A percentile compares a stretch with the other conserved stretches of the same genome.
Conservation (phyloP, 2,329 filamentous ascomycete species). For the Trichophyton mentagrophytes region DNA sequence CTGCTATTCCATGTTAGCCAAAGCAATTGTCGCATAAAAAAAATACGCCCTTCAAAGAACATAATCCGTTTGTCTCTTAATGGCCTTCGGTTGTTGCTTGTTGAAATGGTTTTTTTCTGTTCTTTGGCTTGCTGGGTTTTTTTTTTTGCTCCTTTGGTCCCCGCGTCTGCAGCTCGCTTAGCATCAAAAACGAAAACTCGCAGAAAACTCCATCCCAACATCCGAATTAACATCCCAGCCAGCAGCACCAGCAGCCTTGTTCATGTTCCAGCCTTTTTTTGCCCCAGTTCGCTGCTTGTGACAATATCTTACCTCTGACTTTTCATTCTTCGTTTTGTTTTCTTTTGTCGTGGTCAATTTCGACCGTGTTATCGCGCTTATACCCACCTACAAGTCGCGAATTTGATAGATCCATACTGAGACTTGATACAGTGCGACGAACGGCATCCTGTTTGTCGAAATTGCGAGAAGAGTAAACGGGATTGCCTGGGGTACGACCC, state of each 20-base stretch:
- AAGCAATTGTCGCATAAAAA: neutral
- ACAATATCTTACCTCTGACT: neutral
- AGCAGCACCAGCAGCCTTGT: neutral
- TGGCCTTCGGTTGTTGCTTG: neutral
- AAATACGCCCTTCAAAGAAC: neutral
- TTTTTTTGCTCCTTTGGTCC: conserved; percentile 1
- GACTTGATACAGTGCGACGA: conserved; percentile 68
- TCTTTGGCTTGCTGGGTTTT: neutral
- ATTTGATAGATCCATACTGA: neutral
- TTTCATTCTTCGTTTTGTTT: neutral
- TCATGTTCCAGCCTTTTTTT: neutral
- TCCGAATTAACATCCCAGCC: neutral
- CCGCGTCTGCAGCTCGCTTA: conserved; percentile 13
- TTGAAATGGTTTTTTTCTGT: neutral
- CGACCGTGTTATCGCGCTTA: conserved; percentile 7
- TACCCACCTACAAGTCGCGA: neutral
- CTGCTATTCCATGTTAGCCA: neutral
- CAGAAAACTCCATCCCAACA: conserved; percentile 4
- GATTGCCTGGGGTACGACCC: conserved; percentile 57
- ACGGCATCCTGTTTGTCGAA: conserved; percentile 72
- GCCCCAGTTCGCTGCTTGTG: neutral
- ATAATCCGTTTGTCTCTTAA: neutral
- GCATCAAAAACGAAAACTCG: conserved; percentile 3
- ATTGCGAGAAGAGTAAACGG: conserved; percentile 56
- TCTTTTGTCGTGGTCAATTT: neutral